Percentiles rank a stretch among this genome's conserved stretches.
Evolutionary conservation across 805 yeast genomes (phyloP).

Genomic region (Candida sonorensis): DNA sequence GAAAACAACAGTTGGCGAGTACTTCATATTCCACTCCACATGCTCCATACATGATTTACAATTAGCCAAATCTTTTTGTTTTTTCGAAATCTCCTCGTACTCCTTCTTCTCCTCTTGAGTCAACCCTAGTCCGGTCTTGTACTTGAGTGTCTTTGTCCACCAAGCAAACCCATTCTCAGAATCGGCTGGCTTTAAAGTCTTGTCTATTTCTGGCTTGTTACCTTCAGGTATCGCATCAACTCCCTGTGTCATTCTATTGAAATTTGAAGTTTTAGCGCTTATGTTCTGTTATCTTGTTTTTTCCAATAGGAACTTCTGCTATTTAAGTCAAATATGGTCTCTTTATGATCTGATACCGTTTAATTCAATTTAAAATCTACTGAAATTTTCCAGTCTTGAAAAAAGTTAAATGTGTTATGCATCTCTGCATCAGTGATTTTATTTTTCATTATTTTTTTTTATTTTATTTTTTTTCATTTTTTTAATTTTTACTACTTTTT

Average conservation of each 20-base stretch:
- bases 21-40: conserved; percentile 71
- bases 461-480: no score
- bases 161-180: conserved; percentile 46
- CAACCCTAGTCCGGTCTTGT: conserved; percentile 64
- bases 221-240: neutral
- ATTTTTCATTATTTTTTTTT: no score
- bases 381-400: no score
- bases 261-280: no score
- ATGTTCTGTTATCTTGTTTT: no score
- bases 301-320: no score
- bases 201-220: conserved; percentile 1
- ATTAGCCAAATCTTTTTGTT: conserved; percentile 23
- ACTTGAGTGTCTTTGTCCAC: conserved; percentile 72
- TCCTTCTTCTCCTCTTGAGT: conserved; percentile 41
- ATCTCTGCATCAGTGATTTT: no score
- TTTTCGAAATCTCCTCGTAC: conserved; percentile 46
- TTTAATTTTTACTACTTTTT: no score
- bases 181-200: conserved; percentile 27
- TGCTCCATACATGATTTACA: conserved; percentile 69
- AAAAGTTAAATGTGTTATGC: no score
- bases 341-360: no score
- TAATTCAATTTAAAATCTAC: no score
- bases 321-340: no score
- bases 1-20: conserved; percentile 80
- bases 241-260: conserved; percentile 8